Percentiles rank a stretch among this genome's conserved stretches.
Conservation (phyloP, 805 yeast genomes). For the Candida tibetensis region DNA sequence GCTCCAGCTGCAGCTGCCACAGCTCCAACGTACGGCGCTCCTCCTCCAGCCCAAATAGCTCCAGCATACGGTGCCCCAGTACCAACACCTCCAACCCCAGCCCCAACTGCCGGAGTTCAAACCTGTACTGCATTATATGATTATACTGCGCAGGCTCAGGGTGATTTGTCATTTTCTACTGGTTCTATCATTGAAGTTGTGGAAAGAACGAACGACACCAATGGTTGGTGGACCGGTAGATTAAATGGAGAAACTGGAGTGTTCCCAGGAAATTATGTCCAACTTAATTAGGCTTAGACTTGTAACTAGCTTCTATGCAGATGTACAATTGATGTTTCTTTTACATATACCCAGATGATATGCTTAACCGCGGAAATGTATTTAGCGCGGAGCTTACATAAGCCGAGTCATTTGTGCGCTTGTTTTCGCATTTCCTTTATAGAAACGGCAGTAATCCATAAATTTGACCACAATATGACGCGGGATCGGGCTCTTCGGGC, state of each 20-base stretch:
- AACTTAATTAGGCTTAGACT: constrained; percentile 57
- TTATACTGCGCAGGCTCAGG: constrained; percentile 88
- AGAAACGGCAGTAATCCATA: no score
- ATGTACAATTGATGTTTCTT: no score
- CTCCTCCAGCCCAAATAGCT: constrained; percentile 15
- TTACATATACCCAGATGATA: no score
- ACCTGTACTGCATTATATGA: constrained; percentile 90
- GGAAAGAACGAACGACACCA: constrained; percentile 76
- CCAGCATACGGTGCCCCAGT: constrained; percentile 27
- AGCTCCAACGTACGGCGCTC: constrained; percentile 29
- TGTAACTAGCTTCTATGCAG: no score
- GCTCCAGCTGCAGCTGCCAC: constrained; percentile 13
- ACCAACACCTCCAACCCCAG: constrained; percentile 24
- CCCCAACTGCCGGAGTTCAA: constrained; percentile 40
- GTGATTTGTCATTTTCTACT: constrained; percentile 83
- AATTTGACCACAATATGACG: no score
- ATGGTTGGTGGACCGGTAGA: constrained; percentile 98
- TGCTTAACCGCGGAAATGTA: no score
- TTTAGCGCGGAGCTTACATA: no score
- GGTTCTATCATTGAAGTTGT: constrained; percentile 84
- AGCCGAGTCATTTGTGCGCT: no score
- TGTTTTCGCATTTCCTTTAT: no score
- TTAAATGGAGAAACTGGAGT: constrained; percentile 83
- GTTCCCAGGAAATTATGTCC: constrained; percentile 96
- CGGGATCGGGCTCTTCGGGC: no score